Percentiles rank a stretch among this genome's conserved stretches.
Conservation (phyloP, 139 green algal species). For the Chlorella vulgaris region DNA sequence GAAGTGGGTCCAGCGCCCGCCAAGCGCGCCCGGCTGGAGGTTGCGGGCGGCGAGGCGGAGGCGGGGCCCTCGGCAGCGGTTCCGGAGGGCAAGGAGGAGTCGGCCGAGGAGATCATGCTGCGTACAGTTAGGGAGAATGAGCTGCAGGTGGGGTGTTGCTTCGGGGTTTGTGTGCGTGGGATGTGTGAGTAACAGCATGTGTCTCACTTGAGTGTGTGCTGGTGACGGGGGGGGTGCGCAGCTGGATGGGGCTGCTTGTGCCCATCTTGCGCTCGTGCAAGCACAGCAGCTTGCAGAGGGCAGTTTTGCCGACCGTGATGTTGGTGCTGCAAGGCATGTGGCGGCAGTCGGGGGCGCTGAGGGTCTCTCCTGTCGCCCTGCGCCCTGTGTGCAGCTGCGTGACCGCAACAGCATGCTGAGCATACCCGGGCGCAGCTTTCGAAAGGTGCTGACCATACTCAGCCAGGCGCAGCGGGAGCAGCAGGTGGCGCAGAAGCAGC, state of each 20-base stretch:
- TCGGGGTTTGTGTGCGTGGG: neutral
- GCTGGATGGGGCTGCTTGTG: no score
- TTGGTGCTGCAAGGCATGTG: no score
- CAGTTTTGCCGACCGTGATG: no score
- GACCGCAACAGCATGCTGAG: slow-evolving; percentile 66
- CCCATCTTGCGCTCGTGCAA: neutral
- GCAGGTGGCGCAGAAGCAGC: neutral
- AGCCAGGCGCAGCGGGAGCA: slow-evolving; percentile 24
- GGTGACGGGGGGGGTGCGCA: no score
- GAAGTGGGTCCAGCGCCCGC: neutral
- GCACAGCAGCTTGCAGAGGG: no score
- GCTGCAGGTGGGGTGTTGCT: slow-evolving; percentile 16
- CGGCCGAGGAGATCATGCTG: slow-evolving; percentile 8
- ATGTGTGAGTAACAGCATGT: no score
- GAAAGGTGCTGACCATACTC: slow-evolving; percentile 36
- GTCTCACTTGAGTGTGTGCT: no score
- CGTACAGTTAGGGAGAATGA: slow-evolving; percentile 7
- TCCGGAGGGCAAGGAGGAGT: slow-evolving; percentile 3
- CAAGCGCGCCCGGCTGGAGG: slow-evolving; percentile 19
- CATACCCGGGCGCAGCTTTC: slow-evolving; percentile 50
- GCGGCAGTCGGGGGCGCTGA: no score
- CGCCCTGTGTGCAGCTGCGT: slow-evolving; percentile 36
- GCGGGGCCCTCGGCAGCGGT: neutral
- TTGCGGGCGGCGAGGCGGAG: neutral
- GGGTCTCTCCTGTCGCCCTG: neutral